phyloP scores from a whole-genome alignment of 371 early-diverging fungal genomes.

The Rhizomucor miehei region DNA sequence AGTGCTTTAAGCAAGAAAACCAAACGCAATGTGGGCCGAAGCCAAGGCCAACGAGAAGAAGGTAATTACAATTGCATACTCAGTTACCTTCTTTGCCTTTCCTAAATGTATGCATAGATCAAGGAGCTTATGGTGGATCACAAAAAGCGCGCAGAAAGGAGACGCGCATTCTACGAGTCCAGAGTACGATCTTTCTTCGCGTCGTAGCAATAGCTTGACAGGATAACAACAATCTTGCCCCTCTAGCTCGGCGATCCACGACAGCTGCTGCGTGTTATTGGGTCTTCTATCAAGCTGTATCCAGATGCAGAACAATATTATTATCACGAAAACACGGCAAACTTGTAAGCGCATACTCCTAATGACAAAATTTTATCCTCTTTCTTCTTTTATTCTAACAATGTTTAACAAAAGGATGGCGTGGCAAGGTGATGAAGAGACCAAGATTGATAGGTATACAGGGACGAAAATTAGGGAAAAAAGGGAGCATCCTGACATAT shows the following conservation, averaged over 20 bases:
- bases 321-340: conserved; percentile 49
- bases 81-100: no score
- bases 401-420: conserved; percentile 51
- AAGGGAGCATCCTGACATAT: conserved; percentile 7
- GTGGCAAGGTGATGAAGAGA: conserved; percentile 50
- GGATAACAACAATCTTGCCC: not conserved
- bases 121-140: conserved; percentile 55
- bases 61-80: conserved; percentile 13
- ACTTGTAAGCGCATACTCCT: conserved; percentile 34
- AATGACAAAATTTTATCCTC: no score
- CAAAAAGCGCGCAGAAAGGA: conserved; percentile 52
- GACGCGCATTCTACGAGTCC: conserved; percentile 59
- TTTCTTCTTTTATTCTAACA: no score
- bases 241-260: conserved; percentile 56
- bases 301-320: conserved; percentile 54
- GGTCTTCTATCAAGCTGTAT: conserved; percentile 45
- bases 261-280: conserved; percentile 56
- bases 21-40: conserved; percentile 36
- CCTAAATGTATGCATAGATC: conserved; percentile 28
- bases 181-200: conserved; percentile 34
- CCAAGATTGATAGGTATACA: conserved; percentile 45
- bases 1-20: no score
- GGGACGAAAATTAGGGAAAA: not conserved
- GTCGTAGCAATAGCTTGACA: not conserved
- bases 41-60: conserved; percentile 46